phyloP scores from a whole-genome alignment of 2,329 filamentous ascomycete genomes.

The Colletotrichum sp. region DNA sequence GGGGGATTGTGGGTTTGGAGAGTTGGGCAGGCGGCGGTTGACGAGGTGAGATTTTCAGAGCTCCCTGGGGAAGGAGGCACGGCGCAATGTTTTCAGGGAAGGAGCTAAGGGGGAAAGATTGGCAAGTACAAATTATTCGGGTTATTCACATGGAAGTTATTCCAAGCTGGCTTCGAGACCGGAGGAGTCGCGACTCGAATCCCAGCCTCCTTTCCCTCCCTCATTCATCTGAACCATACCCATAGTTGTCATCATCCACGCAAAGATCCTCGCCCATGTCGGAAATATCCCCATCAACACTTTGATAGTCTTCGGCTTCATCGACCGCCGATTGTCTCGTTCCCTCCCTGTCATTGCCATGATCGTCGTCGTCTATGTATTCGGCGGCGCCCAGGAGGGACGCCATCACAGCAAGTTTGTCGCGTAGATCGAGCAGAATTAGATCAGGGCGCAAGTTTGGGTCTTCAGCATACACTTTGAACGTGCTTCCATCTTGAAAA shows the following conservation, averaged over 20 bases:
- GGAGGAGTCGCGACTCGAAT: background rate
- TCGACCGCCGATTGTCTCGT: background rate
- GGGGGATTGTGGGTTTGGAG: fast-evolving
- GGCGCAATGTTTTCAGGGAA: background rate
- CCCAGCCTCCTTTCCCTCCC: background rate
- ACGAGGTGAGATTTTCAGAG: background rate
- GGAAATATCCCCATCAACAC: background rate
- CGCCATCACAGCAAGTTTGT: background rate
- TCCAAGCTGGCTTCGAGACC: background rate
- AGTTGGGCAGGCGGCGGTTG: background rate
- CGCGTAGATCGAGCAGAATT: background rate
- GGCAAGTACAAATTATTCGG: background rate
- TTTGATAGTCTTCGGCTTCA: background rate
- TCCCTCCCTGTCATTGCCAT: background rate
- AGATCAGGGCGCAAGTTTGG: background rate
- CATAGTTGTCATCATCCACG: background rate
- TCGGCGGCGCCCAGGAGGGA: background rate
- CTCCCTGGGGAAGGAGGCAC: fast-evolving
- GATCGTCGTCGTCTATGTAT: background rate
- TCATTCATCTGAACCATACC: background rate
- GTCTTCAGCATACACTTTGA: background rate
- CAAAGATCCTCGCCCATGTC: background rate
- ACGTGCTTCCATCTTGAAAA: background rate
- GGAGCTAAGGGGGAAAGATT: fast-evolving
- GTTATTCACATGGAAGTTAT: background rate